A percentile compares a stretch with the other conserved stretches of the same genome.
Conservation (phyloP, 768 basidiomycete species). For the Crucibulum laeve region DNA sequence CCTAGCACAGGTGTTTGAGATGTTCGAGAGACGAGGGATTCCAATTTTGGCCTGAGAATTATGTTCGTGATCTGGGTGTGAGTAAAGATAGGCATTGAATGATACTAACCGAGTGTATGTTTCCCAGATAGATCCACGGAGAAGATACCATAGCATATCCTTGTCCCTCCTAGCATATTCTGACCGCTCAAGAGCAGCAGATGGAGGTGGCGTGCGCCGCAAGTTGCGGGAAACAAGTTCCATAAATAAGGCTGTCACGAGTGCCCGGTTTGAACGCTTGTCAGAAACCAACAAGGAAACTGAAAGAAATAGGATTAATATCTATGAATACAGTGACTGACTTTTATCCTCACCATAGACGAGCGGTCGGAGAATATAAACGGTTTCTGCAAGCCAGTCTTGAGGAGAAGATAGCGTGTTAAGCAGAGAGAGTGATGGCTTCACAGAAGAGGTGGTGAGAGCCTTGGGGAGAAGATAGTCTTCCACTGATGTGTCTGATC, state of each 20-base stretch:
- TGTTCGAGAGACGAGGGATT: slow-evolving; percentile 52
- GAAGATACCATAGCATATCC: slow-evolving; percentile 78
- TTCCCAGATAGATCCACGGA: slow-evolving; percentile 85
- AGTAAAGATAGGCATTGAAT: slow-evolving; percentile 4
- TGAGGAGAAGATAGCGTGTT: slow-evolving; percentile 54
- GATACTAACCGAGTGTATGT: slow-evolving; percentile 61
- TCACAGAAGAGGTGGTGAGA: slow-evolving; percentile 67
- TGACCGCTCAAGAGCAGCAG: slow-evolving; percentile 59
- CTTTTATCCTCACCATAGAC: slow-evolving; percentile 56
- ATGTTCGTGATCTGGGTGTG: slow-evolving; percentile 6
- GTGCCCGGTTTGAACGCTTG: slow-evolving; percentile 53
- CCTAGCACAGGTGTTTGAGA: slow-evolving; percentile 59
- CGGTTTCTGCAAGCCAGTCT: slow-evolving; percentile 71
- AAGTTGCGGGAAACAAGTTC: slow-evolving; percentile 74
- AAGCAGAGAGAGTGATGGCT: slow-evolving; percentile 64
- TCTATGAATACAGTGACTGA: slow-evolving; percentile 6
- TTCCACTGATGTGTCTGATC: slow-evolving; percentile 58
- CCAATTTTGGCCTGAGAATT: slow-evolving; percentile 79
- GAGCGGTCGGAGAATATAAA: slow-evolving; percentile 72
- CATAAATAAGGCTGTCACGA: slow-evolving; percentile 60
- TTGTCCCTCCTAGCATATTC: slow-evolving; percentile 84
- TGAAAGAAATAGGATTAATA: slow-evolving; percentile 13
- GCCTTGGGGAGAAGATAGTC: slow-evolving; percentile 84
- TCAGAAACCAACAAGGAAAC: slow-evolving; percentile 41
- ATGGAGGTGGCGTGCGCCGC: slow-evolving; percentile 60